A percentile compares a stretch with the other conserved stretches of the same genome.
Evolutionary conservation across 2,329 filamentous ascomycete species (phyloP).

Genomic region (Botrytis elliptica): DNA sequence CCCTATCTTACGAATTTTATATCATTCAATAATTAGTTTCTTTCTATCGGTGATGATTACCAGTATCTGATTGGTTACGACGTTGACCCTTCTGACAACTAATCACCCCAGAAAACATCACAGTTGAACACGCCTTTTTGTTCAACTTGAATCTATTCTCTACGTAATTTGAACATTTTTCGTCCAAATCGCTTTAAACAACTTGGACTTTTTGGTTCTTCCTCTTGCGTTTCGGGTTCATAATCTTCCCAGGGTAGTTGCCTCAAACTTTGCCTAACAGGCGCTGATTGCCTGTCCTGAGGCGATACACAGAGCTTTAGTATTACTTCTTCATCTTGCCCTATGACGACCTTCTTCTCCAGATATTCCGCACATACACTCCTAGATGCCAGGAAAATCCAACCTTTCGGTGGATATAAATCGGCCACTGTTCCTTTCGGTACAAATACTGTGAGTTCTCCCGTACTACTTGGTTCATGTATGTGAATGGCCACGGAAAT

Average conservation of each 20-base stretch:
- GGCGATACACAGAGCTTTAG: background rate
- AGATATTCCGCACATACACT: constrained; percentile 10
- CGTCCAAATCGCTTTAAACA: constrained; percentile 1
- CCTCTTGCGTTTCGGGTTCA: background rate
- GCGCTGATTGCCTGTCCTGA: background rate
- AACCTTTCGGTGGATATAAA: background rate
- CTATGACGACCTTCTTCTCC: constrained; percentile 14
- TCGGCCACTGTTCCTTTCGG: constrained; percentile 16
- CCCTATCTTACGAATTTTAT: background rate
- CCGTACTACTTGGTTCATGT: constrained; percentile 21
- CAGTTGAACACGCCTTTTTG: background rate
- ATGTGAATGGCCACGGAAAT: constrained; percentile 26
- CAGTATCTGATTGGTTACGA: background rate
- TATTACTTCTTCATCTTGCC: constrained; percentile 3
- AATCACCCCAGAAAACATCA: background rate
- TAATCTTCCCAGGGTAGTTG: constrained; percentile 10
- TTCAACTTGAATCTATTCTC: background rate
- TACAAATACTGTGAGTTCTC: constrained; percentile 23
- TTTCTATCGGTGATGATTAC: constrained; percentile 2
- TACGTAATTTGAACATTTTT: background rate
- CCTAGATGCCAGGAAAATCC: constrained; percentile 3
- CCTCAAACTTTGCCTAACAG: background rate
- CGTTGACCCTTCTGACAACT: background rate
- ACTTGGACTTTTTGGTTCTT: constrained; percentile 6
- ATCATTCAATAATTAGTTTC: background rate